Conservation (phyloP, 192 early-diverging fungal species). For the Pecoramyces ruminantium region DNA sequence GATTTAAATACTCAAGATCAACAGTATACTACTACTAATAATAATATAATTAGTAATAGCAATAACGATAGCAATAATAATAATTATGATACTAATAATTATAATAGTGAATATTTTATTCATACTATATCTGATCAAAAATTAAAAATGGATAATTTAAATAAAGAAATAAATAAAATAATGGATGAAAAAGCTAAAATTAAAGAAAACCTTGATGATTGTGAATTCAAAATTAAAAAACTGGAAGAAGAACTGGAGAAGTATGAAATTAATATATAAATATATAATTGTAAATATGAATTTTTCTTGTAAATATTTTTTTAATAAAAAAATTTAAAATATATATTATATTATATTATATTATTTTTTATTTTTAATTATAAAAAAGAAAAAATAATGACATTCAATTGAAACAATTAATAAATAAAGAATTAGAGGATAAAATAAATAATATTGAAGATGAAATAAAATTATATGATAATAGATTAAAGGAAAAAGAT, state of each 20-base stretch:
- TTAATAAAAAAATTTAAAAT: too few relatives aligned
- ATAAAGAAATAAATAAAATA: neutral
- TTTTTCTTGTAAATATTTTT: too few relatives aligned
- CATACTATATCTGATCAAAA: neutral
- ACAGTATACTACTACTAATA: too few relatives aligned
- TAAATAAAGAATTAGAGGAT: neutral
- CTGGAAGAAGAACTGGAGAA: neutral
- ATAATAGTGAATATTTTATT: neutral
- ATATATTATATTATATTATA: too few relatives aligned
- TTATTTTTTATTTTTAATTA: too few relatives aligned
- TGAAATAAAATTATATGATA: neutral
- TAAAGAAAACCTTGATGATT: neutral
- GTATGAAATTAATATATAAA: too few relatives aligned
- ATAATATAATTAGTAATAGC: too few relatives aligned
- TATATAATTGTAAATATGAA: too few relatives aligned
- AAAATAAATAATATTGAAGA: neutral
- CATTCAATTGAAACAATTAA: neutral
- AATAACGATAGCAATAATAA: too few relatives aligned
- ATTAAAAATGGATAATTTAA: neutral
- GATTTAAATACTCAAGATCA: too few relatives aligned
- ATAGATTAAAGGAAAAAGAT: neutral
- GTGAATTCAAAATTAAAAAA: neutral
- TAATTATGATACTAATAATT: too few relatives aligned
- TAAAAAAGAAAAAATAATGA: neutral
- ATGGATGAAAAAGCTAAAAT: neutral